Conservation (phyloP, 768 basidiomycete species). For the Chlorophyllum brunneum region DNA sequence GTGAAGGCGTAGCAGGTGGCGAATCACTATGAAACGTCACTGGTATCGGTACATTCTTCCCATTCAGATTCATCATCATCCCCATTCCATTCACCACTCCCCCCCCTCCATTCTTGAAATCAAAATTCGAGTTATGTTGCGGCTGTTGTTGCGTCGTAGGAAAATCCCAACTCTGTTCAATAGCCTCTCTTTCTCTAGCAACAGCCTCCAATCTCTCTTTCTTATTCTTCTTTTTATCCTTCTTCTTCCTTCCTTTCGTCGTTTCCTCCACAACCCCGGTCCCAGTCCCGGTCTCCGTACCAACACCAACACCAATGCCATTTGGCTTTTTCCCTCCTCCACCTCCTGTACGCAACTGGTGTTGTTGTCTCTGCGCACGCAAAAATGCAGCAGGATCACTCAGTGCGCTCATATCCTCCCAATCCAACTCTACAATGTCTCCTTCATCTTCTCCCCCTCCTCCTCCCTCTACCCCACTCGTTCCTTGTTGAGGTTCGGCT, state of each 20-base stretch:
- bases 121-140: background rate
- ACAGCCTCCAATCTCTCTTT: conserved; percentile 35
- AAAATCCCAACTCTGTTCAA: conserved; percentile 63
- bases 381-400: conserved; percentile 63
- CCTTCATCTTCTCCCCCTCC: conserved; percentile 38
- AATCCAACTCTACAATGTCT: conserved; percentile 75
- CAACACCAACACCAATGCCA: no score
- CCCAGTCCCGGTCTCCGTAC: background rate
- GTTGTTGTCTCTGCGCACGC: conserved; percentile 23
- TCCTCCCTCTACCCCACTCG: conserved; percentile 15
- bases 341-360: background rate
- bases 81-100: background rate
- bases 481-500: conserved; percentile 37
- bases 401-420: conserved; percentile 67
- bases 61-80: conserved; percentile 6
- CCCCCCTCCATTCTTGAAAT: background rate
- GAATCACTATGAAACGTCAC: conserved; percentile 5
- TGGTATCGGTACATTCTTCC: conserved; percentile 9
- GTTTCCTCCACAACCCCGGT: background rate
- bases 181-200: conserved; percentile 40
- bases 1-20: conserved; percentile 22
- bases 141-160: conserved; percentile 22
- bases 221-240: conserved; percentile 20
- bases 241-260: conserved; percentile 21
- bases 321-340: conserved; percentile 21